A percentile compares a stretch with the other conserved stretches of the same genome.
Evolutionary conservation across 345 rosid genomes (phyloP).

Genomic region (Populus davidiana): DNA sequence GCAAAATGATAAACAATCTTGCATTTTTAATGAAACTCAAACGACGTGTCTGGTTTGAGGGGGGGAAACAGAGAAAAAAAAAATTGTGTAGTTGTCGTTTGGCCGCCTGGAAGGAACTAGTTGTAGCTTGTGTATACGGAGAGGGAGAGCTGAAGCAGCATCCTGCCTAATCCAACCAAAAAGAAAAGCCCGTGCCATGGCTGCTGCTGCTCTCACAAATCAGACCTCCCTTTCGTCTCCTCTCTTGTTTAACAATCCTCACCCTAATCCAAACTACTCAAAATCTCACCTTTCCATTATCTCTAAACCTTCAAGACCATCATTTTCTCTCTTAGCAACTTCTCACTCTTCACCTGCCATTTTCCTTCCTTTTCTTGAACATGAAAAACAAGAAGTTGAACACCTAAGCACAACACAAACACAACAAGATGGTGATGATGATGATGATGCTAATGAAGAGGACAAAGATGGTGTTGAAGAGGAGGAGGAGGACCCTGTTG

Average conservation of each 20-base stretch:
- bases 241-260: constrained; percentile 3
- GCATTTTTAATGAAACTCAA: too few species aligned
- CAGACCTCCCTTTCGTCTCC: constrained; percentile 6
- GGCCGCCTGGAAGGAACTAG: too few species aligned
- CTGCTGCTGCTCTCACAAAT: constrained; percentile 2
- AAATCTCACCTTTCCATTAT: constrained; percentile 14
- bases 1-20: too few species aligned
- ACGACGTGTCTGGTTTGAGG: too few species aligned
- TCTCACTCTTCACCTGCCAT: constrained; percentile 44
- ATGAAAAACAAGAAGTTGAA: constrained; percentile 20
- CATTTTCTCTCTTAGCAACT: constrained; percentile 35
- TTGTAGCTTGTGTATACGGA: neutral
- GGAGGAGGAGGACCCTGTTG: constrained; percentile 27
- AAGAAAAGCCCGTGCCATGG: constrained; percentile 5
- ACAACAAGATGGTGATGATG: neutral
- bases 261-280: neutral
- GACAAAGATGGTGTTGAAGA: neutral
- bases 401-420: constrained; percentile 1
- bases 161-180: neutral
- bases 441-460: constrained; percentile 9
- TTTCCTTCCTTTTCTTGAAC: constrained; percentile 53
- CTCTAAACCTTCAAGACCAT: constrained; percentile 16
- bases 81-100: too few species aligned
- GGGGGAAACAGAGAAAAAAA: too few species aligned
- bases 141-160: too few species aligned